Base-by-base conservation (phyloP, 768 basidiomycete genomes). In the Tephrocybe sp. region DNA sequence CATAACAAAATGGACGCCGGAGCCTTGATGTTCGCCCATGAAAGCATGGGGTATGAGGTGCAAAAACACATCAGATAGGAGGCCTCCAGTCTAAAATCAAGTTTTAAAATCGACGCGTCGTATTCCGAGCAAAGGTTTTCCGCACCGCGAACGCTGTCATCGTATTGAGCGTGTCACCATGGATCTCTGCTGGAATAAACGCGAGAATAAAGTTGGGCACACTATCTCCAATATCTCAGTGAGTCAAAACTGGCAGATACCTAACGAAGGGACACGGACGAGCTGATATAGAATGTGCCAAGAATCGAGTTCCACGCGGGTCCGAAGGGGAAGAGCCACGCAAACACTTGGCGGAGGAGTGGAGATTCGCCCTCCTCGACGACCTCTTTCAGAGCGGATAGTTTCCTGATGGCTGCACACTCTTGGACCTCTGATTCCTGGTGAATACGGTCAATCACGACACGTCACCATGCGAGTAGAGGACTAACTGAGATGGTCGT, bases 211-310 rank as follows among this genome's bases (percentile, higher is more conserved):
- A 90, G 71, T 97, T 97, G 43, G 93, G 93, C 51, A 95, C 82
- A 33, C 92, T 94, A 64, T 53, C 22, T 14, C 14, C 43, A 44
- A 52, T 26, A 40, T 51, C 56, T 55, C 4, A 3, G 57, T 47
- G 65, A 47, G 46, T 51, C 54, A 26, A 26, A 26, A 26, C 3
- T 7, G 26, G 40, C n/a, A 4, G n/a, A 5, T 3, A 22, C n/a
- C 23, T 35, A 45, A 45, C 41, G 34, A 41, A 32, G 26, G 14
- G 39, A 36, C 51, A 80, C 90, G 63, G 66, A 94, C 92, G 92
- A 95, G 77, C 90, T 93, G 70, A 95, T 95, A 74, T 95, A 95
- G 76, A 95, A 93, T 16, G 93, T 95, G 55, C 89, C 93, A 23
- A 95, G 76, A 49, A 97, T 76, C 34, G 89, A 87, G 68, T 93